Conservation (phyloP, 2,329 filamentous ascomycete species). For the Rhynchosporium graminicola region DNA sequence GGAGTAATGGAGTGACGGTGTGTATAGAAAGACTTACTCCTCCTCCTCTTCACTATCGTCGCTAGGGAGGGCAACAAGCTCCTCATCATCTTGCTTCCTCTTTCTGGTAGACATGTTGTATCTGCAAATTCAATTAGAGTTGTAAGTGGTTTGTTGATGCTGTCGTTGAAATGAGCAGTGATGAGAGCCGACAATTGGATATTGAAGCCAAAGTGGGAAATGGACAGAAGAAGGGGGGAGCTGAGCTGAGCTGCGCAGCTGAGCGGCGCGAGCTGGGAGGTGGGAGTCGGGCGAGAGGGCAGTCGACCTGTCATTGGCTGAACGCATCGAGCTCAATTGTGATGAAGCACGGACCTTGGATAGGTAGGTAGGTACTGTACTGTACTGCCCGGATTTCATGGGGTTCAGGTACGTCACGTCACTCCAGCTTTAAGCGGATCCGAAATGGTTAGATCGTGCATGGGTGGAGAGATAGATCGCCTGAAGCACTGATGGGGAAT, state of each 20-base stretch:
- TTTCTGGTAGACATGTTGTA: slow-evolving; percentile 32
- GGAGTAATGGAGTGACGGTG: slow-evolving; percentile 3
- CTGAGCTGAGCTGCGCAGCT: background rate
- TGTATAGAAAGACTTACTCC: slow-evolving; percentile 30
- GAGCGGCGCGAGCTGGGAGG: background rate
- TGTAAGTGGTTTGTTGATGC: background rate
- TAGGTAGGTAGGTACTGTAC: background rate
- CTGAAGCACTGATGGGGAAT: slow-evolving; percentile 1
- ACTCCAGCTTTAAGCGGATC: slow-evolving; percentile 4
- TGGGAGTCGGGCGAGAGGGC: slow-evolving; percentile 10
- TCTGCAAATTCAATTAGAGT: slow-evolving; percentile 5
- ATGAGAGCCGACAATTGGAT: background rate
- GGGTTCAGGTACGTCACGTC: slow-evolving; percentile 16
- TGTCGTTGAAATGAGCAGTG: background rate
- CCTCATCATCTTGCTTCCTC: slow-evolving; percentile 38
- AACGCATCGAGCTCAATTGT: background rate
- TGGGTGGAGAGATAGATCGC: background rate
- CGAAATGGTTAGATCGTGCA: background rate
- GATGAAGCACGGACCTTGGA: background rate
- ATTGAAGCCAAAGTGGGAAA: slow-evolving; percentile 3
- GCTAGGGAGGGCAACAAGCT: slow-evolving; percentile 38
- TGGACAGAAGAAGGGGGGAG: slow-evolving; percentile 8
- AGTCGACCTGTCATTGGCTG: slow-evolving; percentile 8
- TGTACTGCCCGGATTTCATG: slow-evolving; percentile 15
- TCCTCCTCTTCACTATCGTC: slow-evolving; percentile 39